Evolutionary conservation across 805 yeast genomes (phyloP).

Genomic region (Candida bentonensis): DNA sequence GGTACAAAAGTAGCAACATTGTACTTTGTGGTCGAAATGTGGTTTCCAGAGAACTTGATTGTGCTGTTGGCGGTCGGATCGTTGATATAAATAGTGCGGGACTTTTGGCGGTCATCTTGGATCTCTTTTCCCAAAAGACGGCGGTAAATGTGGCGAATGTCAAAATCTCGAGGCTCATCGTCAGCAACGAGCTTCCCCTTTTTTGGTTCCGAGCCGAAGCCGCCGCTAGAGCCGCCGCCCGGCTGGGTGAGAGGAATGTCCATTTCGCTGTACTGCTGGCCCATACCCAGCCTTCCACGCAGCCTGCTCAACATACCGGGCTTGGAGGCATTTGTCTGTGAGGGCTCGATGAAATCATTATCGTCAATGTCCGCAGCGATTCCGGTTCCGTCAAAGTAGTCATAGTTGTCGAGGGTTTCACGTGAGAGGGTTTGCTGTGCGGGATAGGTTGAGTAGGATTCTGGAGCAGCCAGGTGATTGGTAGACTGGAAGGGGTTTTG

Average conservation of each 20-base stretch:
- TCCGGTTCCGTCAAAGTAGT: conserved; percentile 12
- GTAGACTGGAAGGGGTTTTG: background rate
- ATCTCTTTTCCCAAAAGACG: conserved; percentile 15
- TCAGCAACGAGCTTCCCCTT: conserved; percentile 3
- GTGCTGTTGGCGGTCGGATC: conserved; percentile 41
- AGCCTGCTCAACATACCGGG: conserved; percentile 14
- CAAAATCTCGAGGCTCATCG: conserved; percentile 17
- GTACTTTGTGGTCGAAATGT: conserved; percentile 90
- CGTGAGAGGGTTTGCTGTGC: background rate
- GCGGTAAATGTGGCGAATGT: conserved; percentile 20
- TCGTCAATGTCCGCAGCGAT: conserved; percentile 9
- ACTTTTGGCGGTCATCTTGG: conserved; percentile 23
- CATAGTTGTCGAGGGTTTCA: conserved; percentile 2
- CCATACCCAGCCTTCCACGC: conserved; percentile 15
- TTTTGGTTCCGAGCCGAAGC: background rate
- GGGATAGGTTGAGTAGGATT: background rate
- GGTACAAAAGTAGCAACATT: conserved; percentile 88
- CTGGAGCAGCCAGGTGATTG: background rate
- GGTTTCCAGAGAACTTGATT: conserved; percentile 58
- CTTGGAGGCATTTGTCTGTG: background rate
- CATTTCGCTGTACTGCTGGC: conserved; percentile 16
- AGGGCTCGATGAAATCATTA: conserved; percentile 6
- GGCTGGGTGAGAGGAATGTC: conserved; percentile 18
- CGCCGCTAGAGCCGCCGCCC: background rate
- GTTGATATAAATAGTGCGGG: conserved; percentile 57